These are phyloP conservation scores for Mycena olivaceomarginata DNA, from an alignment of 768 basidiomycete genomes.

Conservation along the genomic window DNA sequence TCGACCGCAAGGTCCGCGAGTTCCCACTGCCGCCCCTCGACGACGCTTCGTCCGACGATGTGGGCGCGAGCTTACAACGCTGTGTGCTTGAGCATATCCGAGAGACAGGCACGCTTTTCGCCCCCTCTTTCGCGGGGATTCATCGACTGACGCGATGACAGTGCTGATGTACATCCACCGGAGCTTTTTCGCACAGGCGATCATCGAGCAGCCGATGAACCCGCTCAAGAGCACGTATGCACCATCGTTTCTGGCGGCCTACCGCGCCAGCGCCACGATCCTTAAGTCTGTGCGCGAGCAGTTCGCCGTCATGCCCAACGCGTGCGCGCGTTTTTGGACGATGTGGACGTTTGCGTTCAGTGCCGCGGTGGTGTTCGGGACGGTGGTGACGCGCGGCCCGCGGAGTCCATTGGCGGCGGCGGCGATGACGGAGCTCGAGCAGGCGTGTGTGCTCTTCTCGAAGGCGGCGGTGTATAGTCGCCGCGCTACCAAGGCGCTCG, in stretches of 20 bases:
- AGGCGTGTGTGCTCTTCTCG: conserved; percentile 79
- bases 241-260: conserved; percentile 79
- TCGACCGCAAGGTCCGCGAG: conserved; percentile 82
- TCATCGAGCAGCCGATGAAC: conserved; percentile 80
- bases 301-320: conserved; percentile 65
- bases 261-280: conserved; percentile 74
- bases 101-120: conserved; percentile 61
- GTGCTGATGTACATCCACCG: conserved; percentile 80
- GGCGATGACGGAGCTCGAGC: conserved; percentile 83
- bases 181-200: conserved; percentile 83
- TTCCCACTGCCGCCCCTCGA: conserved; percentile 73
- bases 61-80: conserved; percentile 63
- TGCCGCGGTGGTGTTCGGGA: conserved; percentile 81
- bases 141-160: conserved; percentile 44
- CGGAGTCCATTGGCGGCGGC: conserved; percentile 78
- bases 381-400: conserved; percentile 86
- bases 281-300: conserved; percentile 71
- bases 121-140: background rate
- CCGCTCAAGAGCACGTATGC: conserved; percentile 81
- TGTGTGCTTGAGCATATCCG: conserved; percentile 70
- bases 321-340: conserved; percentile 75
- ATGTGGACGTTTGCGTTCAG: conserved; percentile 79
- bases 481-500: conserved; percentile 80
- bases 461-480: conserved; percentile 76
- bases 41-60: conserved; percentile 53